phyloP scores from a whole-genome alignment of 352 stramenopile species.

The Pythium coloratum region DNA sequence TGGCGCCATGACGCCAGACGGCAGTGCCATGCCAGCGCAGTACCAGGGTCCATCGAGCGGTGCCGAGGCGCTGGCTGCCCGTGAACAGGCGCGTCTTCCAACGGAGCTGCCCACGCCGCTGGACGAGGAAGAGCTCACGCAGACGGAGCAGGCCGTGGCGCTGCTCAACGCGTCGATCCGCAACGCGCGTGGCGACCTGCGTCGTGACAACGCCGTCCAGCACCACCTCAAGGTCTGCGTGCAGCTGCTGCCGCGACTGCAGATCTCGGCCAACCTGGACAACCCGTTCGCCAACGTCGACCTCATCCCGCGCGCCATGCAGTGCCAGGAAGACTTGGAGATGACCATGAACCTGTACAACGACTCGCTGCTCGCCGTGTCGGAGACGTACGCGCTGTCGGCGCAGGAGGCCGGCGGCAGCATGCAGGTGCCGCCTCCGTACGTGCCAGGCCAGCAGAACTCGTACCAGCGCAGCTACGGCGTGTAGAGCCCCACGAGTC shows the following conservation, averaged over 20 bases:
- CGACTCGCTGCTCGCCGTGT: slow-evolving; percentile 84
- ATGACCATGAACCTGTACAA: slow-evolving; percentile 89
- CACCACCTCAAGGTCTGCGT: slow-evolving; percentile 87
- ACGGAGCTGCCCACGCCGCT: slow-evolving; percentile 84
- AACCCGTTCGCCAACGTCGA: slow-evolving; percentile 89
- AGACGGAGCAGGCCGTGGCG: slow-evolving; percentile 81
- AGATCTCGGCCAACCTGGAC: slow-evolving; percentile 89
- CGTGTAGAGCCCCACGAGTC: slow-evolving; percentile 42
- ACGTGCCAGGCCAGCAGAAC: slow-evolving; percentile 88
- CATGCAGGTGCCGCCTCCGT: slow-evolving; percentile 68
- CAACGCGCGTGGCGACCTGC: slow-evolving; percentile 77
- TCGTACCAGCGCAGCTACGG: slow-evolving; percentile 89
- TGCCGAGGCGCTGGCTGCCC: slow-evolving; percentile 75
- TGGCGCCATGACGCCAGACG: neutral
- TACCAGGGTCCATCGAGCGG: slow-evolving; percentile 32
- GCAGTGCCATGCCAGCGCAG: slow-evolving; percentile 57
- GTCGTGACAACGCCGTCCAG: slow-evolving; percentile 78
- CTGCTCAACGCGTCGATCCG: slow-evolving; percentile 80
- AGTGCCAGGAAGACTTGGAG: slow-evolving; percentile 87
- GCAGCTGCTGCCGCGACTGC: slow-evolving; percentile 77
- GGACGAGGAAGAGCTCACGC: slow-evolving; percentile 82
- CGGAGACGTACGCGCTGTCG: slow-evolving; percentile 83
- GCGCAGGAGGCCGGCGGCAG: slow-evolving; percentile 55
- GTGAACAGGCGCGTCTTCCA: slow-evolving; percentile 74
- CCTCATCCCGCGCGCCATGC: slow-evolving; percentile 85